A percentile compares a stretch with the other conserved stretches of the same genome.
phyloP scores from a whole-genome alignment of 2,329 filamentous ascomycete genomes.

The Phyllosticta citrichinensis region DNA sequence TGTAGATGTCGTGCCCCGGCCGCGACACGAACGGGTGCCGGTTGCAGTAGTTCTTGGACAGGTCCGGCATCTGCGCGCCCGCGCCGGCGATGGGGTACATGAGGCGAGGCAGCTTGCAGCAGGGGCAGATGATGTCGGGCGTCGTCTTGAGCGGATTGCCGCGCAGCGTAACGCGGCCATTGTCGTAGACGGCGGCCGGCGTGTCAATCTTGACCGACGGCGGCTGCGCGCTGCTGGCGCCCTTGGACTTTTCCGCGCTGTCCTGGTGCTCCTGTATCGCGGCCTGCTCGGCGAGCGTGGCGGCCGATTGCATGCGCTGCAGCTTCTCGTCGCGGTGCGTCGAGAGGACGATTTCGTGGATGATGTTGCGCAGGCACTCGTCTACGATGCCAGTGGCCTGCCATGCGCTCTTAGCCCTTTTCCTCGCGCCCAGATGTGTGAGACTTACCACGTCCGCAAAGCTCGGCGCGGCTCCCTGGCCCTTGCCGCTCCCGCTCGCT shows the following conservation, averaged over 20 bases:
- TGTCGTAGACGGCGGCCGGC: conserved; percentile 59
- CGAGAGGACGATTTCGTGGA: conserved; percentile 64
- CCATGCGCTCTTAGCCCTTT: neutral
- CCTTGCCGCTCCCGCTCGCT: neutral
- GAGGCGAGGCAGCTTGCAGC: conserved; percentile 64
- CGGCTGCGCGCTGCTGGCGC: conserved; percentile 35
- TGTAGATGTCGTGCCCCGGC: conserved; percentile 69
- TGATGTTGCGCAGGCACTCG: conserved; percentile 65
- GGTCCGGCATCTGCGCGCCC: conserved; percentile 54
- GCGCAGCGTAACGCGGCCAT: conserved; percentile 58
- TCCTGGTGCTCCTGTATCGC: conserved; percentile 36
- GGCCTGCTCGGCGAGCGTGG: conserved; percentile 31
- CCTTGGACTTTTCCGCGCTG: conserved; percentile 42
- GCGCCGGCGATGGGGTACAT: conserved; percentile 63
- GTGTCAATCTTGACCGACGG: conserved; percentile 46
- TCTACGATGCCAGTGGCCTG: conserved; percentile 49
- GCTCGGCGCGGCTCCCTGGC: conserved; percentile 1
- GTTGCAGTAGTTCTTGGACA: conserved; percentile 60
- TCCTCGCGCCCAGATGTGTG: neutral
- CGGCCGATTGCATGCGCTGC: conserved; percentile 55
- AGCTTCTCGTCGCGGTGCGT: conserved; percentile 72
- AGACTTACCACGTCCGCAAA: conserved; percentile 8
- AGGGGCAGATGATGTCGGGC: conserved; percentile 60
- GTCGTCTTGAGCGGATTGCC: conserved; percentile 64
- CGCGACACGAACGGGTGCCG: conserved; percentile 68